Evolutionary conservation across 1,284 basidiomycete species (phyloP), one percentile per base, ranked within the genome.

Genomic region (Sanghuangporus baumii): DNA sequence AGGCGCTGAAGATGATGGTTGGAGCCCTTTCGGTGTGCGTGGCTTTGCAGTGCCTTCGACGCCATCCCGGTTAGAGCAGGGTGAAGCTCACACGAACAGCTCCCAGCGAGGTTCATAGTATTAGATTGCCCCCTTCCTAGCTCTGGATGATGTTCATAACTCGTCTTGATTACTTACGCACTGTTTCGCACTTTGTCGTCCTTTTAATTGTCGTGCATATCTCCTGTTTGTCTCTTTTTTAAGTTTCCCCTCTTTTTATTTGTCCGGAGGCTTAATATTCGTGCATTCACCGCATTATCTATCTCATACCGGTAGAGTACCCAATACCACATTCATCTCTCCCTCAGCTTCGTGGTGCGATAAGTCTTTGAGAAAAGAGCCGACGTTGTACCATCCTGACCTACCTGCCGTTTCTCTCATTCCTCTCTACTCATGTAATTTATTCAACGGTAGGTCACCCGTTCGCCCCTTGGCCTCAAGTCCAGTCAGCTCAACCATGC

Each of bases 1-100:
- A 67, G 75, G 88, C 43, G 81, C 84, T 52, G 78, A 77, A 8
- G 86, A 88, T 68, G 89, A 89, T 67, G 88, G 88, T 2, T 91
- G 89, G 88, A 90, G 89, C 72, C 87, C 87, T 18, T 84, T 89
- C 43, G 74, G 70, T 1, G 68, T 70, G n/a, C 72, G 73, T 50
- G 75, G 77, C 12, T 82, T 82, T 63, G 74, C 72, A 55, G 75
- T 82, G 66, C 79, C 81, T 9, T 73, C 79, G 8, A 71, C 72
- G 41, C 74, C 73, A 2, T 59, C 62, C 37, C 23, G 57, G 11
- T 6, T 60, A 51, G 62, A 63, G 52, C 48, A 38, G 26, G 62
- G 61, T 14, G 55, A 57, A 16, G 46, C n/a, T 12, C 9, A 58
- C 23, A 11, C 46, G 57, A 7, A 37, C 1, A 6, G 26, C 6